Conservation (phyloP, 179 eudicot species). For the Amaranthus tricolor region DNA sequence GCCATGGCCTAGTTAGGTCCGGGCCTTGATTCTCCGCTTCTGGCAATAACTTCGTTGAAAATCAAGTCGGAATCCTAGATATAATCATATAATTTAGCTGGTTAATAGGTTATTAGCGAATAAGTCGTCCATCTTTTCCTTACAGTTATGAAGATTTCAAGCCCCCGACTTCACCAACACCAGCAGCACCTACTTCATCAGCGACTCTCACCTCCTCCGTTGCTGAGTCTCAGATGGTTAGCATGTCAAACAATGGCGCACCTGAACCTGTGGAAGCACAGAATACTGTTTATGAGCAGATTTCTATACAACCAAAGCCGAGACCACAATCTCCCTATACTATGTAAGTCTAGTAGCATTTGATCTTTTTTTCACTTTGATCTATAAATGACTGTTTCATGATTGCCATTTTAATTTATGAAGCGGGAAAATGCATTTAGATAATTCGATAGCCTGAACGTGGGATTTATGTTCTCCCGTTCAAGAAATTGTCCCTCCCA, state of each 20-base stretch:
- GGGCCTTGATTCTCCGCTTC: not conserved
- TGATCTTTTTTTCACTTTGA: not conserved
- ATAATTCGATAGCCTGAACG: too few species aligned
- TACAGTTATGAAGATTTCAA: constrained; percentile 63
- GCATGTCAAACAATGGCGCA: constrained; percentile 22
- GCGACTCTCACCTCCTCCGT: constrained; percentile 11
- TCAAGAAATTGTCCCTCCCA: too few species aligned
- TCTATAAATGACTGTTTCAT: not conserved
- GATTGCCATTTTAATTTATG: not conserved
- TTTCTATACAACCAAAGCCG: constrained; percentile 26
- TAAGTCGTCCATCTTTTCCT: not conserved
- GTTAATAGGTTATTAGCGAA: not conserved
- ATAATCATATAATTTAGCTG: not conserved
- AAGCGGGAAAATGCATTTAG: not conserved
- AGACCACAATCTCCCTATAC: constrained; percentile 59
- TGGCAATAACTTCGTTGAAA: not conserved
- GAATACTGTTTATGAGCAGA: constrained; percentile 12
- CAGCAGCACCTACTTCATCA: constrained; percentile 41
- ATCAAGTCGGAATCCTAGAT: not conserved
- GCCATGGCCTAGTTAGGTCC: not conserved
- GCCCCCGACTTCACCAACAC: constrained; percentile 75
- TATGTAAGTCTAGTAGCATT: constrained; percentile 36
- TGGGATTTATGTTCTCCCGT: too few species aligned
- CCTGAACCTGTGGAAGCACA: constrained; percentile 20
- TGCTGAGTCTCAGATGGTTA: constrained; percentile 23